A percentile compares a stretch with the other conserved stretches of the same genome.
phyloP scores from a whole-genome alignment of 2,329 filamentous ascomycete genomes.

The Sclerotiophoma versabilis region DNA sequence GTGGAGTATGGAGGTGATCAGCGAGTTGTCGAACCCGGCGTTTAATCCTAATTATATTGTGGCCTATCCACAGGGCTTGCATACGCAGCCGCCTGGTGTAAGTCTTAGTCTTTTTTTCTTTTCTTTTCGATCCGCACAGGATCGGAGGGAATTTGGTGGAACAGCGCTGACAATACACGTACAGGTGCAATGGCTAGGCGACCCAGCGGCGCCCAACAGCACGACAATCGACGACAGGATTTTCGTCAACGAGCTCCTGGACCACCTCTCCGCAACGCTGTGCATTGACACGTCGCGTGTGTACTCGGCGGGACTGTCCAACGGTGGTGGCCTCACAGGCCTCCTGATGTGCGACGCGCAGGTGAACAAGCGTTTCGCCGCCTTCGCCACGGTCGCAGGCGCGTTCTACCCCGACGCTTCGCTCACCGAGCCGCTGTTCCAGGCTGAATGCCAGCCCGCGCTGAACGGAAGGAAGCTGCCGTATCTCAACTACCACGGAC shows the following conservation, averaged over 20 bases:
- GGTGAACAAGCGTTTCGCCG: conserved; percentile 52
- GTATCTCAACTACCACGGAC: conserved; percentile 31
- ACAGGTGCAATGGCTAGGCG: conserved; percentile 53
- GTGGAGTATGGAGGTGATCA: conserved; percentile 29
- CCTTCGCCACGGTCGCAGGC: conserved; percentile 56
- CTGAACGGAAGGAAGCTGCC: conserved; percentile 17
- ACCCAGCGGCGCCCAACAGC: conserved; percentile 43
- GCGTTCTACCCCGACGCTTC: conserved; percentile 50
- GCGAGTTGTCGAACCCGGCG: conserved; percentile 24
- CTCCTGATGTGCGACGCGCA: conserved; percentile 54
- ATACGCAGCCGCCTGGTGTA: conserved; percentile 28
- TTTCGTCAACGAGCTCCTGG: conserved; percentile 53
- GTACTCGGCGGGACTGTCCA: conserved; percentile 59
- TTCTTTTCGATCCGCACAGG: neutral
- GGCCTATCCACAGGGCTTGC: conserved; percentile 31
- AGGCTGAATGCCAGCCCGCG: conserved; percentile 15
- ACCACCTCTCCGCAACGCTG: conserved; percentile 46
- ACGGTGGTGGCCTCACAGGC: conserved; percentile 60
- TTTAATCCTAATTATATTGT: conserved; percentile 29
- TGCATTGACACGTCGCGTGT: conserved; percentile 55
- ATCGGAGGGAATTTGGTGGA: neutral
- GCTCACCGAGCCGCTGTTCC: conserved; percentile 29
- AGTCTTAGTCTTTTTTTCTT: neutral
- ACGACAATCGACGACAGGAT: conserved; percentile 51
- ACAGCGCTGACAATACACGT: too few relatives aligned